Evolutionary conservation across 73 alveolate genomes (phyloP), one percentile per base, ranked within the genome.

Genomic region (Paramecium tetraurelia): DNA sequence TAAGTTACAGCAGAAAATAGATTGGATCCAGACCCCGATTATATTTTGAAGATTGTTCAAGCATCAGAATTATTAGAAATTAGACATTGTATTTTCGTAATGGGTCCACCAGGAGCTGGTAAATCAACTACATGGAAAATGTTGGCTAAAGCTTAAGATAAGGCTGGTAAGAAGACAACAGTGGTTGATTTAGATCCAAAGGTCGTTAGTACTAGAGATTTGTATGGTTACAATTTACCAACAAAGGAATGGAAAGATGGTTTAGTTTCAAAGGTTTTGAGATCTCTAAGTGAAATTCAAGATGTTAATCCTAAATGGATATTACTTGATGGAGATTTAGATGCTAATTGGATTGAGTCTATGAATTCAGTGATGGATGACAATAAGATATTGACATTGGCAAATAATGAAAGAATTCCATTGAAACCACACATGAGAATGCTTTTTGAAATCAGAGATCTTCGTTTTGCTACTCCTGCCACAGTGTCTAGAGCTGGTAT

Each of bases 291-390:
- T 44, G 98, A 97, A 85, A 93, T 97, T 8, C 96, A 99, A 21
- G 99, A 98, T 94, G 93, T 98, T 21, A 96, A 96, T 87, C 99
- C 99, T 86, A 99, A 99, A 96, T 99, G 99, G 99, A 97, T 98
- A 84, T 92, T 96, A 41, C 94, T 98, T 40, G 99, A 98, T 95
- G 99, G 99, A 41, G 99, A 99, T 95, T 93, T 99, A 89, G 99
- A 99, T 96, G 99, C 99, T 69, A 99, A 99, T 94, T 99, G 99
- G 99, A 99, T 99, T 92, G 99, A 99, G 95, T 98, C 99, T 86
- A 98, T 99, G 99, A 99, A 99, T 98, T 97, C 99, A 46, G 99
- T 99, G 95, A 99, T 99, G 99, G 99, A 99, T 96, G 99, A 99
- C 95, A 99, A 99, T 96, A 99, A 99, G 90, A 98, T 98, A 92